A percentile compares a stretch with the other conserved stretches of the same genome.
Evolutionary conservation across 352 stramenopile genomes (phyloP).

Genomic region (Globisporangium spinosum): DNA sequence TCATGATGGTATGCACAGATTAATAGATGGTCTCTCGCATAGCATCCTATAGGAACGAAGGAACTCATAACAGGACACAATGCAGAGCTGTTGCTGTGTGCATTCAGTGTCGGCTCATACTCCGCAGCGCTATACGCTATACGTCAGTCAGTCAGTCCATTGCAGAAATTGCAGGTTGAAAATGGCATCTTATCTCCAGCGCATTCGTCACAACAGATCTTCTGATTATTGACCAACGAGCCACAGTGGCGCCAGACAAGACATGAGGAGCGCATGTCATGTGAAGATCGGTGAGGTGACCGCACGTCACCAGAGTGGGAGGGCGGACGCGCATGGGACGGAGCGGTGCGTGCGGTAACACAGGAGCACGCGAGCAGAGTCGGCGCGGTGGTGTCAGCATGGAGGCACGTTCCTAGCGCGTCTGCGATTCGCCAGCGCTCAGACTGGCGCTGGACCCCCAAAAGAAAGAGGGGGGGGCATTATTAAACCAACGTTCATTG

Average conservation of each 20-base stretch:
- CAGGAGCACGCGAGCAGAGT: neutral
- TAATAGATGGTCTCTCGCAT: too few relatives aligned
- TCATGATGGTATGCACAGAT: too few relatives aligned
- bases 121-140: too few relatives aligned
- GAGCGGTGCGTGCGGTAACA: neutral
- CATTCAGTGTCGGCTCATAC: too few relatives aligned
- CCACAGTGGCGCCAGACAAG: neutral
- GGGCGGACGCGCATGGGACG: neutral
- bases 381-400: neutral
- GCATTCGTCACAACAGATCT: neutral
- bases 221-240: neutral
- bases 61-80: too few relatives aligned
- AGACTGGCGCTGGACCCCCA: neutral
- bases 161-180: too few relatives aligned
- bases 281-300: neutral
- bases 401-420: conserved; percentile 14
- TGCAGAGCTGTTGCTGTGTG: too few relatives aligned
- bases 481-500: neutral
- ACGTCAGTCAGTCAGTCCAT: too few relatives aligned
- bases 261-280: neutral
- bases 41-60: too few relatives aligned
- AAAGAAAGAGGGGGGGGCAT: neutral
- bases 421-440: neutral
- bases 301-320: conserved; percentile 7
- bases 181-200: neutral